These are phyloP conservation scores for Mrakia hoshinonis DNA, from an alignment of 768 basidiomycete species.

Conservation along the genomic window DNA sequence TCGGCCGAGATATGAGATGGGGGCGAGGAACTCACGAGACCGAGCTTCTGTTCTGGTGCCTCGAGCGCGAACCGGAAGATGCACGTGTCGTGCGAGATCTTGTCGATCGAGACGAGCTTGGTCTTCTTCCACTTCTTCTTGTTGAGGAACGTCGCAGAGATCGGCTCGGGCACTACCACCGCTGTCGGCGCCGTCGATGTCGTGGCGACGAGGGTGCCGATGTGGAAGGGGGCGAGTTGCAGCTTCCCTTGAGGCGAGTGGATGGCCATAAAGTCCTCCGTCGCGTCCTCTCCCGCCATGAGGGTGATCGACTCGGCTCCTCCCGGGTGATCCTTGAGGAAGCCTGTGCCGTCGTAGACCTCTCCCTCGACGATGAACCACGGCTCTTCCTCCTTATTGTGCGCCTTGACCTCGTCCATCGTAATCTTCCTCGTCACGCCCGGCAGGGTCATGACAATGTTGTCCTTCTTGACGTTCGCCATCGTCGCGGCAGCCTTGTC, in stretches of 20 bases:
- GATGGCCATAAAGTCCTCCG: conserved; percentile 59
- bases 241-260: conserved; percentile 50
- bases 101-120: conserved; percentile 41
- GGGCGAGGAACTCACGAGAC: conserved; percentile 39
- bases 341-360: conserved; percentile 51
- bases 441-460: conserved; percentile 47
- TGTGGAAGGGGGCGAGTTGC: conserved; percentile 46
- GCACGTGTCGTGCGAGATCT: conserved; percentile 48
- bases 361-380: conserved; percentile 54
- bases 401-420: conserved; percentile 44
- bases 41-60: conserved; percentile 44
- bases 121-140: conserved; percentile 49
- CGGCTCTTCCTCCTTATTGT: conserved; percentile 39
- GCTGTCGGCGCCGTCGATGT: conserved; percentile 15
- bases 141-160: conserved; percentile 44
- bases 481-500: conserved; percentile 20
- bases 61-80: conserved; percentile 50
- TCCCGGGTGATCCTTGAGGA: conserved; percentile 54
- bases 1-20: no score
- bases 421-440: conserved; percentile 47
- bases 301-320: conserved; percentile 50
- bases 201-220: conserved; percentile 46
- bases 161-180: neutral
- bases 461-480: conserved; percentile 17
- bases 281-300: conserved; percentile 54